Conservation (phyloP, 2,329 filamentous ascomycete species). For the Trichoderma sp. region DNA sequence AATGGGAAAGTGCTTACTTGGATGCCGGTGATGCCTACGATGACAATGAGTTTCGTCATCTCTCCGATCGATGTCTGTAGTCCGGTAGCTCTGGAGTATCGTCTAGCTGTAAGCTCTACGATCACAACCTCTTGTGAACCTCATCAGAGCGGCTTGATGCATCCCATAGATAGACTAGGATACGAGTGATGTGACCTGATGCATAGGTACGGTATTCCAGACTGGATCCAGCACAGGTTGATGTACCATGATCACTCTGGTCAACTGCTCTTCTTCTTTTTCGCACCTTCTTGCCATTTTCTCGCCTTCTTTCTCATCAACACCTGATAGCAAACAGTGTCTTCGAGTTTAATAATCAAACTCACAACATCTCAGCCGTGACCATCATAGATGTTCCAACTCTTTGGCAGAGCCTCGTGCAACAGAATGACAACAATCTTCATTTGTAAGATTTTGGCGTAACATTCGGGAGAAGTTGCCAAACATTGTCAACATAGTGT, state of each 20-base stretch:
- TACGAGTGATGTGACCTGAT: neutral
- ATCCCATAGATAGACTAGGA: neutral
- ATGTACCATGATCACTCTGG: no score
- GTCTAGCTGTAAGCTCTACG: no score
- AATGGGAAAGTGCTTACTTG: neutral
- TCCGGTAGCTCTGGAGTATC: neutral
- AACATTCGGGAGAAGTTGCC: slow-evolving; percentile 3
- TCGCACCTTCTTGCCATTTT: no score
- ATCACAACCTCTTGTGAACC: neutral
- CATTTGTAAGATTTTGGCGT: slow-evolving; percentile 8
- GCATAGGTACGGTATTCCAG: neutral
- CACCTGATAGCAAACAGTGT: no score
- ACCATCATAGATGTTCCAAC: no score
- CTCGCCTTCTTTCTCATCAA: no score
- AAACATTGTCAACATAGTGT: neutral
- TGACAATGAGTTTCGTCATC: slow-evolving; percentile 13
- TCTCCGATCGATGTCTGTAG: neutral
- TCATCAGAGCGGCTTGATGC: neutral
- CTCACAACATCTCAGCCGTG: neutral
- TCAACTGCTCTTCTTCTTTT: no score
- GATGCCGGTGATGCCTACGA: slow-evolving; percentile 20
- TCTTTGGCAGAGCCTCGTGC: no score
- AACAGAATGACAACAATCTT: no score
- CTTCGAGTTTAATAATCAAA: no score
- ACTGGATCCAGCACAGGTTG: no score